phyloP scores from a whole-genome alignment of 202 grass and related monocot species.

The Schoenoplectus tabernaemontani region DNA sequence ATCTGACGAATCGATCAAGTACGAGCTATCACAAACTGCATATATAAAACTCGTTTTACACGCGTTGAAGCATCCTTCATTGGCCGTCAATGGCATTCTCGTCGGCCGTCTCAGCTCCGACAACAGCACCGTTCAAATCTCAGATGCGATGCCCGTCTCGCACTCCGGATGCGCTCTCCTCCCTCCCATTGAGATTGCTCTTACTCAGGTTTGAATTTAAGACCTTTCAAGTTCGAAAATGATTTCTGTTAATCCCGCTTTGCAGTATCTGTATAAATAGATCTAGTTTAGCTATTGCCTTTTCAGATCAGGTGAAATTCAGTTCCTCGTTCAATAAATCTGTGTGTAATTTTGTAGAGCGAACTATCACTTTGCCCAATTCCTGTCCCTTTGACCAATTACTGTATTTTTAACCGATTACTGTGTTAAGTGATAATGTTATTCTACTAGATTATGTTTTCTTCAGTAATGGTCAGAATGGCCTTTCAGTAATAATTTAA shows the following conservation, averaged over 20 bases:
- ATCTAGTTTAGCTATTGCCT: neutral
- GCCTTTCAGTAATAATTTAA: neutral
- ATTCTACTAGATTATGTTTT: neutral
- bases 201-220: constrained; percentile 36
- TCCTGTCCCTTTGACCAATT: neutral
- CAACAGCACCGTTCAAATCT: constrained; percentile 42
- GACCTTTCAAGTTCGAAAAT: neutral
- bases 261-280: neutral
- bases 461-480: neutral
- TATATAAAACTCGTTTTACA: constrained; percentile 86
- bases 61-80: constrained; percentile 67
- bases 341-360: neutral
- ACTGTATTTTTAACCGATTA: neutral
- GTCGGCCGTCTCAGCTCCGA: constrained; percentile 44
- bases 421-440: neutral
- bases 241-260: neutral
- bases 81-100: constrained; percentile 87
- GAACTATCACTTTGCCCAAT: neutral
- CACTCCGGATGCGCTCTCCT: constrained; percentile 75
- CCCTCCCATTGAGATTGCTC: constrained; percentile 77
- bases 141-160: constrained; percentile 59
- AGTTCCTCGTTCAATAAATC: neutral
- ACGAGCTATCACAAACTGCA: constrained; percentile 77
- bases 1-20: constrained; percentile 23
- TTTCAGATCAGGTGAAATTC: constrained; percentile 5